A percentile compares a stretch with the other conserved stretches of the same genome.
Evolutionary conservation across 2,329 filamentous ascomycete genomes (phyloP).

Genomic region (Trichophyton simii): DNA sequence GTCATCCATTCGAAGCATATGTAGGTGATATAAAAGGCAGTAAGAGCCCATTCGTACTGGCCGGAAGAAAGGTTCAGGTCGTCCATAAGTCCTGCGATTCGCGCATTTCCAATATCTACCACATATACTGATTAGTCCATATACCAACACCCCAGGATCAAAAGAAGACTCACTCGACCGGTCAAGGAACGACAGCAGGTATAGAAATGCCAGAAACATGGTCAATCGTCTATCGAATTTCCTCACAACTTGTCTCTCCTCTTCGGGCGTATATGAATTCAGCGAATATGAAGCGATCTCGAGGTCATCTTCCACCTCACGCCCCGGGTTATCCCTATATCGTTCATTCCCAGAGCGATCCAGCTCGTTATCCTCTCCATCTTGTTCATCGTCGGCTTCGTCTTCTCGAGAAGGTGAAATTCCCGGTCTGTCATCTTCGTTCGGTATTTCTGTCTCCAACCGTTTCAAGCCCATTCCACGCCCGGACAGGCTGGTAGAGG

Average conservation of each 20-base stretch:
- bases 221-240: slow-evolving; percentile 71
- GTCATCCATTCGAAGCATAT: slow-evolving; percentile 57
- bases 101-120: slow-evolving; percentile 49
- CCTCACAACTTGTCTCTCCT: slow-evolving; percentile 57
- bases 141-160: background rate
- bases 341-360: background rate
- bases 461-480: slow-evolving; percentile 16
- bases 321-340: slow-evolving; percentile 6
- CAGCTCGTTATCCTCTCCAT: background rate
- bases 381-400: slow-evolving; percentile 16
- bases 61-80: slow-evolving; percentile 43
- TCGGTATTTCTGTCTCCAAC: slow-evolving; percentile 25
- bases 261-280: slow-evolving; percentile 42
- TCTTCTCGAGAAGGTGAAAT: slow-evolving; percentile 16
- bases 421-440: slow-evolving; percentile 9
- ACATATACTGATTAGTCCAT: background rate
- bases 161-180: slow-evolving; percentile 53
- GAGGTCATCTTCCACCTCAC: slow-evolving; percentile 4
- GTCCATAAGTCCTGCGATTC: slow-evolving; percentile 44
- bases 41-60: slow-evolving; percentile 51
- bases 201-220: slow-evolving; percentile 67
- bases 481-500: slow-evolving; percentile 1
- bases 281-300: slow-evolving; percentile 7
- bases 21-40: slow-evolving; percentile 53
- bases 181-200: slow-evolving; percentile 75